Conservation (phyloP, 2,329 filamentous ascomycete genomes). For the Thielaviopsis punctulata region DNA sequence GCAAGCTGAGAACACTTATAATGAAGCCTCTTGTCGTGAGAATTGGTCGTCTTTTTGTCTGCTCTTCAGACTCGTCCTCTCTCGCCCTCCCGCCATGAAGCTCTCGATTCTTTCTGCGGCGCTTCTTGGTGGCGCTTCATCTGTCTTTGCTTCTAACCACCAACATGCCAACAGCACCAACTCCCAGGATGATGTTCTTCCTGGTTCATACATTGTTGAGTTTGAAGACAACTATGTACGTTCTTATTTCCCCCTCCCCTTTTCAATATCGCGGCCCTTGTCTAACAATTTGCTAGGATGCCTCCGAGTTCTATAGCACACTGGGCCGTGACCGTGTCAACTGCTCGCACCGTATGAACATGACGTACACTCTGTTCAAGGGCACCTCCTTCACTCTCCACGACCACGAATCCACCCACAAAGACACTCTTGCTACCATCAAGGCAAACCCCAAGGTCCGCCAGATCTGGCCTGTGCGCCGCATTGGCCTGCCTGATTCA, state of each 20-base stretch:
- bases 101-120: background rate
- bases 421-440: background rate
- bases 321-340: background rate
- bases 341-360: background rate
- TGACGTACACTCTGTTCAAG: conserved; percentile 1
- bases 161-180: background rate
- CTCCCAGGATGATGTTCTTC: background rate
- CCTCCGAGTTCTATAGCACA: background rate
- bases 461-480: background rate
- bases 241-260: background rate
- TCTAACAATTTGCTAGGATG: background rate
- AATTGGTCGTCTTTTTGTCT: background rate
- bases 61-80: background rate
- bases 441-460: background rate
- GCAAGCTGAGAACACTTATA: background rate
- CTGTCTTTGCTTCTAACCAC: background rate
- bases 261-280: background rate
- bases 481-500: background rate
- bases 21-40: background rate
- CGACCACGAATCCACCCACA: background rate
- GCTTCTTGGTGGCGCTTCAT: background rate
- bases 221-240: conserved; percentile 3
- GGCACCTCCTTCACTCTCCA: background rate
- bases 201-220: conserved; percentile 3
- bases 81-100: background rate